Evolutionary conservation across 345 rosid genomes (phyloP).

Genomic region (Combretum micranthum): DNA sequence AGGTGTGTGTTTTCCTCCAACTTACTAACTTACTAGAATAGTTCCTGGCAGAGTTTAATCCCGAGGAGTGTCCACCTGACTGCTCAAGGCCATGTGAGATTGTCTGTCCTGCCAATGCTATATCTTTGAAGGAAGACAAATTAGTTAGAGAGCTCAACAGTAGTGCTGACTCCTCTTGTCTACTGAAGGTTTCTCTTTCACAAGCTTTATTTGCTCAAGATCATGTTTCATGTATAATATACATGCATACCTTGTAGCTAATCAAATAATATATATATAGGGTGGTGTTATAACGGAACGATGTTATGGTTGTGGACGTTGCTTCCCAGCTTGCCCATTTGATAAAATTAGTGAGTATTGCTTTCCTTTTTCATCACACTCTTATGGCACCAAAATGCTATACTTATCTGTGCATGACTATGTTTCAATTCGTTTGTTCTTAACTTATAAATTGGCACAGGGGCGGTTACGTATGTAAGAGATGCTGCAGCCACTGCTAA

Average conservation of each 20-base stretch:
- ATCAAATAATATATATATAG: slow-evolving; percentile 14
- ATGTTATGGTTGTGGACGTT: slow-evolving; percentile 59
- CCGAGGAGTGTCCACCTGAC: slow-evolving; percentile 49
- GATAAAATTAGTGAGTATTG: slow-evolving; percentile 45
- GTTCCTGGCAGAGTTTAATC: slow-evolving; percentile 39
- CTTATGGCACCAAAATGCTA: neutral
- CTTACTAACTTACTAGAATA: slow-evolving; percentile 1
- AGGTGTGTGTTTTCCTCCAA: neutral
- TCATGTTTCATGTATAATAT: neutral
- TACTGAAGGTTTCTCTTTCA: slow-evolving; percentile 17
- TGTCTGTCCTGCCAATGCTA: slow-evolving; percentile 62
- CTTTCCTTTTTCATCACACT: slow-evolving; percentile 1
- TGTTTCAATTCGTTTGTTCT: neutral
- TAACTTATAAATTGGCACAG: slow-evolving; percentile 17
- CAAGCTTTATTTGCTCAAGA: neutral
- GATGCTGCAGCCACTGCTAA: slow-evolving; percentile 42
- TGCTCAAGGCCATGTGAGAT: slow-evolving; percentile 50
- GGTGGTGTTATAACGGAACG: slow-evolving; percentile 52
- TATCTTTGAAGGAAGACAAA: slow-evolving; percentile 19
- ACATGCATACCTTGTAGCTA: neutral
- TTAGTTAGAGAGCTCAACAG: slow-evolving; percentile 8
- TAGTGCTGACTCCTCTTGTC: slow-evolving; percentile 7
- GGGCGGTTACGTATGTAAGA: slow-evolving; percentile 36
- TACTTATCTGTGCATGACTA: neutral
- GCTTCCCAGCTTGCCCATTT: slow-evolving; percentile 54